phyloP scores from a whole-genome alignment of 176 grass and related monocot genomes.

The Tuctoria greenei region DNA sequence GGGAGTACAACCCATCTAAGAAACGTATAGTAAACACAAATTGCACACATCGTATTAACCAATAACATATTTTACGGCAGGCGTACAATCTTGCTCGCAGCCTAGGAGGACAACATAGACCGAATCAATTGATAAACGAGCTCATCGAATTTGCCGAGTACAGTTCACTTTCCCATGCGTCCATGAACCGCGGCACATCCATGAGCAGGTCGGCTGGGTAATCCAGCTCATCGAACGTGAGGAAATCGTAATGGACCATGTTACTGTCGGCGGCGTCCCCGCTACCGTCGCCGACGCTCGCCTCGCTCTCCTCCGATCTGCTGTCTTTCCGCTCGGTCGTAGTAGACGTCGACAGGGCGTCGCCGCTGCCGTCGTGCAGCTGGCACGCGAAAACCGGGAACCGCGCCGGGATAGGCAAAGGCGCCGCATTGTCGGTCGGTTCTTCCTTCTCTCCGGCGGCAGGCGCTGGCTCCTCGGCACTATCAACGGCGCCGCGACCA shows the following conservation, averaged over 20 bases:
- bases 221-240: slow-evolving; percentile 33
- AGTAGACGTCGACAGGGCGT: neutral
- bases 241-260: slow-evolving; percentile 7
- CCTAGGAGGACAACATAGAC: no score
- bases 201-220: slow-evolving; percentile 22
- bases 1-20: neutral
- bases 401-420: neutral
- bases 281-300: slow-evolving; percentile 15
- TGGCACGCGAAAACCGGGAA: slow-evolving; percentile 48
- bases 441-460: neutral
- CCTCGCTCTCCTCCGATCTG: slow-evolving; percentile 36
- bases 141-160: neutral
- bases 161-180: slow-evolving; percentile 31
- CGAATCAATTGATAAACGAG: neutral
- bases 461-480: no score
- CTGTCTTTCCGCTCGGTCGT: slow-evolving; percentile 1
- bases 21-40: neutral
- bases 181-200: slow-evolving; percentile 19
- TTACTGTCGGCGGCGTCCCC: neutral
- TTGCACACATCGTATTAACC: neutral
- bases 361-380: neutral
- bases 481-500: no score
- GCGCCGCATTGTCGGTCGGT: neutral
- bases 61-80: neutral
- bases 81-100: no score